Evolutionary conservation across 2,329 filamentous ascomycete genomes (phyloP), one percentile per base, ranked within the genome.

Genomic region (Westerdykella sp.): DNA sequence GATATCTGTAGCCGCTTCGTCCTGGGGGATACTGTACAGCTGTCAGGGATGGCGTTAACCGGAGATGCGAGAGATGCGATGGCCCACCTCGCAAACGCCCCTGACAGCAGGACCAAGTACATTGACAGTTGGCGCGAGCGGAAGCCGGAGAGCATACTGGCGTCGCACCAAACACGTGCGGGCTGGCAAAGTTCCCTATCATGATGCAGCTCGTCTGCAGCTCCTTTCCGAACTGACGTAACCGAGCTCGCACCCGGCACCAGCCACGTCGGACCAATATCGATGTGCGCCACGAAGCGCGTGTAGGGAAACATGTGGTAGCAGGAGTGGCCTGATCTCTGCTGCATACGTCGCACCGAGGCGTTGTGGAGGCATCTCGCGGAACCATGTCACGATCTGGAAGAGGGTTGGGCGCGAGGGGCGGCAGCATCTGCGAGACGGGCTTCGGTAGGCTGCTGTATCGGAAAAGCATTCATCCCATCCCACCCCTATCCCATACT

Each of bases 291-390:
- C 48, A 40, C 25, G 23, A 32, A 15, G 37, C 25, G 32, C 15
- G 31, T 35, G 14, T 12, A 12, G 37, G 34, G 11, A 32, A 14
- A 35, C 43, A 48, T 44, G 49, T 44, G 47, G 47, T 47, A 39
- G 40, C 36, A 37, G 47, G 45, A 43, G 43, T 52, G 44, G 47
- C 43, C 39, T 50, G 47, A 50, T 46, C 21, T 28, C 44, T 12
- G 16, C 4, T 18, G 16, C 9, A 18, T 13, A 12, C 16, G 18
- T 38, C 13, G 7, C 32, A 35, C 16, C n/a, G n/a, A 35, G n/a
- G 32, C 32, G 32, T 18, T 35, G 32, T 15, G 16, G 32, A 28
- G 25, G 25, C 25, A 28, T 28, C 25, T 28, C 25, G 25, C 25
- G 25, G 25, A 28, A 28, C 32, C 32, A 35, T 35, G 32, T 14